Conservation (phyloP, 2,329 filamentous ascomycete genomes). For the Sporothrix luriei region DNA sequence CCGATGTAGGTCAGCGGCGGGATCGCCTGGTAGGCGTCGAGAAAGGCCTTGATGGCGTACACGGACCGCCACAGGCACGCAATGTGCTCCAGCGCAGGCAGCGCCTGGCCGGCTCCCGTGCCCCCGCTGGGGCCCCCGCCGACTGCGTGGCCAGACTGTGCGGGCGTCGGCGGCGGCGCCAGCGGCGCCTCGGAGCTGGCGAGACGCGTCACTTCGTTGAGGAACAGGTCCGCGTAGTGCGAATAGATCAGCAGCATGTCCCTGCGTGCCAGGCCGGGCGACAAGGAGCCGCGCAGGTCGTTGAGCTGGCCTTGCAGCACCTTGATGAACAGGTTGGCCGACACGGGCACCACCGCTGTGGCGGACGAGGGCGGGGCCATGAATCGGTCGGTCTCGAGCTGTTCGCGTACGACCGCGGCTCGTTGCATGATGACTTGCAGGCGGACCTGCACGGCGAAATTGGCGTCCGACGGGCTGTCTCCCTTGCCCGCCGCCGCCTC, state of each 20-base stretch:
- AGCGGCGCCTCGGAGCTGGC: slow-evolving; percentile 37
- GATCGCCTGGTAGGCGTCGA: slow-evolving; percentile 41
- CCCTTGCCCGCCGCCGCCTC: slow-evolving; percentile 34
- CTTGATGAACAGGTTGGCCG: slow-evolving; percentile 40
- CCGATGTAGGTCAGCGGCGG: slow-evolving; percentile 39
- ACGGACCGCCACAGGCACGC: slow-evolving; percentile 44
- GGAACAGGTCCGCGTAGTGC: slow-evolving; percentile 31
- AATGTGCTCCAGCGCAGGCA: slow-evolving; percentile 42
- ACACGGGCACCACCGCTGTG: slow-evolving; percentile 3
- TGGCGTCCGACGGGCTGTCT: slow-evolving; percentile 39
- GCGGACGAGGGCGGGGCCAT: not conserved
- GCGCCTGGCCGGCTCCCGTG: slow-evolving; percentile 18
- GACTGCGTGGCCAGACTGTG: too few relatives aligned
- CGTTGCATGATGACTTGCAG: slow-evolving; percentile 44
- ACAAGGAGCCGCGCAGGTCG: slow-evolving; percentile 41
- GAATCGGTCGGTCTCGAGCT: slow-evolving; percentile 32
- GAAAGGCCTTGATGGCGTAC: slow-evolving; percentile 43
- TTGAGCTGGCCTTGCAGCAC: slow-evolving; percentile 42
- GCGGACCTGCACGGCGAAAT: slow-evolving; percentile 44
- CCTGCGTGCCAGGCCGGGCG: slow-evolving; percentile 35
- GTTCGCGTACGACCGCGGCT: slow-evolving; percentile 41
- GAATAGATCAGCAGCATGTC: slow-evolving; percentile 33
- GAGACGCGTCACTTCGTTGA: slow-evolving; percentile 39
- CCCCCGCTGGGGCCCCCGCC: not conserved
- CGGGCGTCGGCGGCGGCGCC: slow-evolving; percentile 39